Evolutionary conservation across 2,329 filamentous ascomycete genomes (phyloP).

Genomic region (Curvularia sp.): DNA sequence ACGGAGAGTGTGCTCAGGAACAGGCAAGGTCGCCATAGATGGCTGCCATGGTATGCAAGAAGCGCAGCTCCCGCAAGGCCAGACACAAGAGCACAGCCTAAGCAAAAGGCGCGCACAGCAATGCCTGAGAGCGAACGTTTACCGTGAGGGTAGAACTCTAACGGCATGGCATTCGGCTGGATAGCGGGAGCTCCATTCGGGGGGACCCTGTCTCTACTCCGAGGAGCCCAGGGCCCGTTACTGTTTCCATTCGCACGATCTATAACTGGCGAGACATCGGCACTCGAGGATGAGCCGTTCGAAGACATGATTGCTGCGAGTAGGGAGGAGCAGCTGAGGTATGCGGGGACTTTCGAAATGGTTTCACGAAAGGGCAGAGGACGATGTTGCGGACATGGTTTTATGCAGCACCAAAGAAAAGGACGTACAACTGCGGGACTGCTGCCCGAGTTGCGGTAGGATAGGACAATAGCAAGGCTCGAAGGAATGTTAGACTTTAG

Average conservation of each 20-base stretch:
- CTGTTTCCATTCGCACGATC: conserved; percentile 34
- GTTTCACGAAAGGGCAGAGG: background rate
- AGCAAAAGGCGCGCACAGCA: conserved; percentile 54
- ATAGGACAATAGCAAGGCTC: conserved; percentile 19
- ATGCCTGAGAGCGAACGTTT: conserved; percentile 57
- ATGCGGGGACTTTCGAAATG: conserved; percentile 7
- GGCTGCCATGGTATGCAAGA: conserved; percentile 42
- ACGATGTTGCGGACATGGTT: conserved; percentile 14
- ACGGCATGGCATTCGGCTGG: conserved; percentile 28
- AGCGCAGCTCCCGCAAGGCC: conserved; percentile 42
- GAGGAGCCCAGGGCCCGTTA: conserved; percentile 34
- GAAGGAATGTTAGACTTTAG: conserved; percentile 2
- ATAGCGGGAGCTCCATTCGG: conserved; percentile 33
- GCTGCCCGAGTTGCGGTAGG: background rate
- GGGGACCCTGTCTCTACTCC: conserved; percentile 38
- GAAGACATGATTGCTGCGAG: conserved; percentile 28
- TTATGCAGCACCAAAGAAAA: conserved; percentile 1
- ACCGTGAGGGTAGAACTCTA: conserved; percentile 52
- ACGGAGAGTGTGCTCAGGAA: conserved; percentile 73
- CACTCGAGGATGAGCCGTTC: conserved; percentile 35
- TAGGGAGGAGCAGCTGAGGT: background rate
- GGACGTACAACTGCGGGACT: background rate
- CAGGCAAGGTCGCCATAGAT: conserved; percentile 65
- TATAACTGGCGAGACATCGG: conserved; percentile 42
- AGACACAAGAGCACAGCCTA: conserved; percentile 50